Conservation (phyloP, 140 eudicot genomes). For the Senecio squalidus region DNA sequence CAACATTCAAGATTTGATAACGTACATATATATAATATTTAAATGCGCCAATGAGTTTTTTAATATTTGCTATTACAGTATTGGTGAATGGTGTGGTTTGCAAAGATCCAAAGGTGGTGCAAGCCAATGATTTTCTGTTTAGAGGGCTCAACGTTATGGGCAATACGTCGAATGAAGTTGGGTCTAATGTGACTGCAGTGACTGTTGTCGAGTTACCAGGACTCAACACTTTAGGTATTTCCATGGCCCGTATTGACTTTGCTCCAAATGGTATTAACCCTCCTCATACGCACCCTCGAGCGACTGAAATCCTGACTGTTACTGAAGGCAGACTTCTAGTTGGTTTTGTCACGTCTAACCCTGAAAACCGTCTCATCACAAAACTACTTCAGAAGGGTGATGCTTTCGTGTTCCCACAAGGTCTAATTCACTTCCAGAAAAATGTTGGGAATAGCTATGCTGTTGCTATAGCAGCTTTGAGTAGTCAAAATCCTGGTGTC, state of each 20-base stretch:
- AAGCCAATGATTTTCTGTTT: constrained; percentile 27
- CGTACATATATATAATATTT: not conserved
- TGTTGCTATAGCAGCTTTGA: constrained; percentile 13
- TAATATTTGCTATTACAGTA: constrained; percentile 12
- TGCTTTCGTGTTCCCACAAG: constrained; percentile 24
- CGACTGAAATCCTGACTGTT: constrained; percentile 24
- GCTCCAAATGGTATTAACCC: constrained; percentile 25
- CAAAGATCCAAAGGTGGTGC: constrained; percentile 28
- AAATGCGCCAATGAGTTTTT: not conserved
- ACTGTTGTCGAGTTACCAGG: constrained; percentile 14
- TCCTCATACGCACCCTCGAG: constrained; percentile 27
- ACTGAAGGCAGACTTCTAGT: constrained; percentile 9
- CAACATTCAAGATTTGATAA: not conserved
- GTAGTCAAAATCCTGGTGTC: constrained; percentile 24
- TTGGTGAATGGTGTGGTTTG: constrained; percentile 37
- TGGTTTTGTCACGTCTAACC: constrained; percentile 21
- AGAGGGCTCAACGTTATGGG: constrained; percentile 28
- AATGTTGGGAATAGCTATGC: not conserved
- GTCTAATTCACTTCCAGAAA: constrained; percentile 21
- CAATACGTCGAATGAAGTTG: constrained; percentile 20
- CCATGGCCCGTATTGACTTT: constrained; percentile 26
- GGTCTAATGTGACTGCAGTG: constrained; percentile 23
- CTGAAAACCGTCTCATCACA: constrained; percentile 18
- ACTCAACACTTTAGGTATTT: constrained; percentile 26
- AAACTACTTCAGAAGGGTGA: constrained; percentile 22